These are phyloP conservation scores for Tagetes patula DNA, from an alignment of 129 eudicot species.

Conservation along the genomic window DNA sequence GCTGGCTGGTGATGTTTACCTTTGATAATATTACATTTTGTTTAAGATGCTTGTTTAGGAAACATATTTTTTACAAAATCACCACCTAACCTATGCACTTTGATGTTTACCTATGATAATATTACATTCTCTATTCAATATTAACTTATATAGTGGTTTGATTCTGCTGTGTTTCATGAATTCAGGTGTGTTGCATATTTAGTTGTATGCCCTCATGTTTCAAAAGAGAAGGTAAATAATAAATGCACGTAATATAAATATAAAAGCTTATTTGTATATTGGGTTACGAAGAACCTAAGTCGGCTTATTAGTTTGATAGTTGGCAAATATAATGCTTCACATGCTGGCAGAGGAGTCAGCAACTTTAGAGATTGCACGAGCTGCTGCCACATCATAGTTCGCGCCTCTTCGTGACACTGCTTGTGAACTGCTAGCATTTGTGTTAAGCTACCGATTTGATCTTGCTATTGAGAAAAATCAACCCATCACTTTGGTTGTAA, in stretches of 20 bases:
- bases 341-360: conserved; percentile 95
- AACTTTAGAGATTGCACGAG: conserved; percentile 95
- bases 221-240: conserved; percentile 75
- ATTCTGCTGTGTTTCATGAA: conserved; percentile 43
- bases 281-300: conserved; percentile 11
- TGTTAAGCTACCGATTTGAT: conserved; percentile 68
- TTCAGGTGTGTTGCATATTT: conserved; percentile 94
- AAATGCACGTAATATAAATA: background rate
- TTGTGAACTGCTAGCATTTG: conserved; percentile 90
- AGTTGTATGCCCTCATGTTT: conserved; percentile 84
- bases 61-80: no score
- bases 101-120: no score
- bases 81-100: no score
- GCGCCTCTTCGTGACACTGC: conserved; percentile 93
- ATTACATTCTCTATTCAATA: no score
- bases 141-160: no score
- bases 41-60: no score
- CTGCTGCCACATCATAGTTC: conserved; percentile 92
- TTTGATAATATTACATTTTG: no score
- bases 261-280: background rate
- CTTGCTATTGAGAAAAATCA: conserved; percentile 79
- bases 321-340: conserved; percentile 94
- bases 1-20: no score
- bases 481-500: conserved; percentile 54
- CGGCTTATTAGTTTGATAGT: conserved; percentile 40